Evolutionary conservation across 305 asterid genomes (phyloP).

Genomic region (Fraxinus latifolia): DNA sequence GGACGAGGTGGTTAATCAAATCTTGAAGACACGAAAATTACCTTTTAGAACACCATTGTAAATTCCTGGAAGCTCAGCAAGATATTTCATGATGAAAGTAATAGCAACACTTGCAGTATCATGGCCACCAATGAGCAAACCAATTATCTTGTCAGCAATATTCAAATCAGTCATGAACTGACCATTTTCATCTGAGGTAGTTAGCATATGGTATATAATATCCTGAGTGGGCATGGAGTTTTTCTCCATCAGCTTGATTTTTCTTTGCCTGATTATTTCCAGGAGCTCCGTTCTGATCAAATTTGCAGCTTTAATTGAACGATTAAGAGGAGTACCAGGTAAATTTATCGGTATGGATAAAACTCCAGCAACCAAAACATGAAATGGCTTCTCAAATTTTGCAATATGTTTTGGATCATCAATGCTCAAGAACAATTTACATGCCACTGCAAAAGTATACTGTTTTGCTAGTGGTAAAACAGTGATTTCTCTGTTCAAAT

Average conservation of each 20-base stretch:
- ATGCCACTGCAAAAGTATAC: slow-evolving; percentile 15
- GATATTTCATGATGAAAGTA: slow-evolving; percentile 21
- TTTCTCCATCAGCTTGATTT: slow-evolving; percentile 1
- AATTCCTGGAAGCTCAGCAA: slow-evolving; percentile 18
- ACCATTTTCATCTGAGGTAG: slow-evolving; percentile 14
- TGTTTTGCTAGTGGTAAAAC: slow-evolving; percentile 20
- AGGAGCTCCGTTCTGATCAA: slow-evolving; percentile 9
- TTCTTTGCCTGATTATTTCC: slow-evolving; percentile 11
- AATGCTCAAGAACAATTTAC: slow-evolving; percentile 23
- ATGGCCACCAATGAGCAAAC: slow-evolving; percentile 19
- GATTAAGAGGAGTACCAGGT: slow-evolving; percentile 21
- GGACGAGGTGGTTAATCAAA: no score
- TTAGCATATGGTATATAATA: slow-evolving; percentile 12
- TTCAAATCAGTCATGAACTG: slow-evolving; percentile 24
- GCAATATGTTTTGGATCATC: slow-evolving; percentile 13
- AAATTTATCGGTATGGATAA: slow-evolving; percentile 26
- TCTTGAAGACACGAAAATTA: not conserved
- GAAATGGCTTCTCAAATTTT: slow-evolving; percentile 13
- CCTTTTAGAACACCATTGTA: slow-evolving; percentile 20
- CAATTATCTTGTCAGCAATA: slow-evolving; percentile 21
- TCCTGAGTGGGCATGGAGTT: not conserved
- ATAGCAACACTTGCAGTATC: slow-evolving; percentile 21
- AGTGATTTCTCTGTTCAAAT: not conserved
- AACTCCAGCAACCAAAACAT: slow-evolving; percentile 16
- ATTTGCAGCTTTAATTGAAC: slow-evolving; percentile 22